These are phyloP conservation scores for Aureobasidium sp. DNA, from an alignment of 2,329 filamentous ascomycete genomes.

Conservation along the genomic window DNA sequence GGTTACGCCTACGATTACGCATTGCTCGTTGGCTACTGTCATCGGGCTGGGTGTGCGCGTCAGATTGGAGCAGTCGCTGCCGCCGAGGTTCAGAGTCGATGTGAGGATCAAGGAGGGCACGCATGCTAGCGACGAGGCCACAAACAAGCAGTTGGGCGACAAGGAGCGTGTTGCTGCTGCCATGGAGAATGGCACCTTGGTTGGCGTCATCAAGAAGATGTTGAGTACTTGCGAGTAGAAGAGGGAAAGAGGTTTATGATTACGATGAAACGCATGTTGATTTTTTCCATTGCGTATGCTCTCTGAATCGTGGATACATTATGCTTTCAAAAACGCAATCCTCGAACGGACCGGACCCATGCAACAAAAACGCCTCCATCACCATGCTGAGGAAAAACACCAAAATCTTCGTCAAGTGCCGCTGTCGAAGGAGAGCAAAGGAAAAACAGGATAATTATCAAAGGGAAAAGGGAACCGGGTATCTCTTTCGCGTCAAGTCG, in stretches of 20 bases:
- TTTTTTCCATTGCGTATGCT: not conserved
- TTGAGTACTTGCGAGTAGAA: constrained; percentile 41
- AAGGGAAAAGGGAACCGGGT: not conserved
- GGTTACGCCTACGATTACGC: constrained; percentile 92
- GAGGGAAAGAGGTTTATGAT: not conserved
- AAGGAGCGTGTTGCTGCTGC: constrained; percentile 95
- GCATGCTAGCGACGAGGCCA: constrained; percentile 90
- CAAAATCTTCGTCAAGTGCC: not conserved
- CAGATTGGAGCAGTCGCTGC: constrained; percentile 80
- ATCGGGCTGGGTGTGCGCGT: constrained; percentile 92
- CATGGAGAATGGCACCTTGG: constrained; percentile 84
- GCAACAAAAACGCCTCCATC: not conserved
- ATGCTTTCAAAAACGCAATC: constrained; percentile 4
- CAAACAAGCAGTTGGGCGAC: constrained; percentile 93
- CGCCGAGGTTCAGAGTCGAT: constrained; percentile 85
- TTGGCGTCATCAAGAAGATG: constrained; percentile 88
- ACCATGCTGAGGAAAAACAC: not conserved
- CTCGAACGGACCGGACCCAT: not conserved
- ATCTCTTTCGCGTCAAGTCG: constrained; percentile 3
- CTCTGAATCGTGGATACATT: not conserved
- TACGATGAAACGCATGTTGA: constrained; percentile 2
- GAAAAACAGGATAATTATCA: not conserved
- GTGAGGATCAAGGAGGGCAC: constrained; percentile 92
- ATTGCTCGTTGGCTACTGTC: constrained; percentile 92
- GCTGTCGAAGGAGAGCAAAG: not conserved